These are phyloP conservation scores for Wallacemonas collosoma DNA, from an alignment of 208 protist genomes.

Conservation along the genomic window DNA sequence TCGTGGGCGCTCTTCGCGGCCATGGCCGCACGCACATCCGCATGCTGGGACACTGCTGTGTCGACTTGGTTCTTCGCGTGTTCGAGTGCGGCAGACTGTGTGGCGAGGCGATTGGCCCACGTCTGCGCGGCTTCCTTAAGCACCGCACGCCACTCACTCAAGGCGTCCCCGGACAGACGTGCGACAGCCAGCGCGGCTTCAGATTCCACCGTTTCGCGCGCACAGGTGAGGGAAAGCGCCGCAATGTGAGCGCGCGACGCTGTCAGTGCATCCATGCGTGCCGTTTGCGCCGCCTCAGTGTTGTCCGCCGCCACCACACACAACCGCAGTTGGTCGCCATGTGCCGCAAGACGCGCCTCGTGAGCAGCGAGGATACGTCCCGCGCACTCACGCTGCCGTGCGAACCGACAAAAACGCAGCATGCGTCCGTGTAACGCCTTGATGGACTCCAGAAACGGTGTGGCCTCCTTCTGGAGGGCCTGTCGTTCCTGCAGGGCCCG, in stretches of 20 bases:
- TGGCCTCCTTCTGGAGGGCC: conserved; percentile 22
- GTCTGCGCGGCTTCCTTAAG: not conserved
- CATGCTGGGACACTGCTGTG: not conserved
- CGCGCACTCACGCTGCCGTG: not conserved
- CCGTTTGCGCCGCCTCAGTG: not conserved
- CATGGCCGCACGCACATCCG: not conserved
- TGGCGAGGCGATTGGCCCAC: not conserved
- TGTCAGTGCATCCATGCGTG: not conserved
- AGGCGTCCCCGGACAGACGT: not conserved
- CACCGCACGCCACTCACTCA: not conserved
- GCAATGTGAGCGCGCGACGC: not conserved
- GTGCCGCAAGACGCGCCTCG: not conserved
- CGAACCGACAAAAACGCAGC: not conserved
- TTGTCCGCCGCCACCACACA: not conserved
- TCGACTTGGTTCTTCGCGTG: not conserved
- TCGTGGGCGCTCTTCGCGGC: not conserved
- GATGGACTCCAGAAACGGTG: not conserved
- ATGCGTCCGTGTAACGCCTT: not conserved
- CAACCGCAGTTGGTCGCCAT: not conserved
- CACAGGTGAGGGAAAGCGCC: not conserved
- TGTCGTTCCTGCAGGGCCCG: conserved; percentile 53
- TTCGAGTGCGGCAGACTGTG: not conserved
- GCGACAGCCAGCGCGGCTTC: not conserved
- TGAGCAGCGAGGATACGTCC: not conserved
- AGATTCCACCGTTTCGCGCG: not conserved